phyloP scores from a whole-genome alignment of 495 filamentous ascomycete genomes.

The Xylaria cubensis region DNA sequence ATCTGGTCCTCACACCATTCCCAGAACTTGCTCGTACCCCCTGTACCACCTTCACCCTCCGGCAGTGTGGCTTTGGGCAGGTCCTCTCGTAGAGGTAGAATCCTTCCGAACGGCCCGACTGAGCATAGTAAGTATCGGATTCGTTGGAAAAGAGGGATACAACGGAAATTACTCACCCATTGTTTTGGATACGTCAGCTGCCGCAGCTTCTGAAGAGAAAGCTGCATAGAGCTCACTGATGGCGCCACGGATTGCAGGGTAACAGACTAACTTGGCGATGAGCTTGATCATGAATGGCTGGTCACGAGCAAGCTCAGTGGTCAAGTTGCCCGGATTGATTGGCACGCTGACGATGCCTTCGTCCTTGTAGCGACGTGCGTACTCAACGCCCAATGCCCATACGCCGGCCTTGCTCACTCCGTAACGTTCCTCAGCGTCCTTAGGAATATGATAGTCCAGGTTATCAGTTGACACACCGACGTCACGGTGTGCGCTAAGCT shows the following conservation, averaged over 20 bases:
- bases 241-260: conserved; percentile 42
- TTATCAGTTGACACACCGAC: conserved; percentile 44
- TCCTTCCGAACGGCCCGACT: conserved; percentile 48
- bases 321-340: conserved; percentile 51
- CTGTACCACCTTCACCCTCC: conserved; percentile 33
- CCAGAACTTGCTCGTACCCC: conserved; percentile 38
- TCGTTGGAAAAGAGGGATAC: neutral
- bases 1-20: conserved; percentile 45
- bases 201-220: conserved; percentile 45
- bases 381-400: conserved; percentile 30
- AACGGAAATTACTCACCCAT: conserved; percentile 8
- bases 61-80: conserved; percentile 46
- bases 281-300: neutral
- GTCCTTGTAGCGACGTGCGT: conserved; percentile 23
- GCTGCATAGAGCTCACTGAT: conserved; percentile 51
- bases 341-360: conserved; percentile 35
- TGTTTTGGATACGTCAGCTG: conserved; percentile 28
- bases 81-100: conserved; percentile 29
- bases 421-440: conserved; percentile 19
- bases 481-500: conserved; percentile 33
- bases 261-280: conserved; percentile 9
- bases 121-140: conserved; percentile 25
- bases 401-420: conserved; percentile 33
- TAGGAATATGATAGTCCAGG: conserved; percentile 28
- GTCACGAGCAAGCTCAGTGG: conserved; percentile 36